These are phyloP conservation scores for Daldinia grandis DNA, from an alignment of 495 filamentous ascomycete species.

Conservation along the genomic window DNA sequence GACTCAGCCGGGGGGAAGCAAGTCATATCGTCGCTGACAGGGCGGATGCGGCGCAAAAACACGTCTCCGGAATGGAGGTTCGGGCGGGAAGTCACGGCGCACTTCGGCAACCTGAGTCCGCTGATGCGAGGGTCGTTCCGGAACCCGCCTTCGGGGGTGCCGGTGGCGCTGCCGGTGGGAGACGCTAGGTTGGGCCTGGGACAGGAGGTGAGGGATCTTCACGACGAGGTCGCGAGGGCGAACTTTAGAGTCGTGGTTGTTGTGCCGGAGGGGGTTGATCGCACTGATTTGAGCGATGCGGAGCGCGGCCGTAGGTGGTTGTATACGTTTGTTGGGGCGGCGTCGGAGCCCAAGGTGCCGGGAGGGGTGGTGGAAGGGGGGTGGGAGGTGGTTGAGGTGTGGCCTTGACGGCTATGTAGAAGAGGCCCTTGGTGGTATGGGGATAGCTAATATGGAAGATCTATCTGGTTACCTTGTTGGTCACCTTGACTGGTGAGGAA, in stretches of 20 bases:
- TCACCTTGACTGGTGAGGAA: not conserved
- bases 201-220: slow-evolving; percentile 71
- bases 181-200: slow-evolving; percentile 66
- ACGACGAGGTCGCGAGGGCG: slow-evolving; percentile 71
- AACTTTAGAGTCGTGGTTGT: slow-evolving; percentile 91
- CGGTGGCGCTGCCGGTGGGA: slow-evolving; percentile 54
- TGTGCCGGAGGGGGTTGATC: slow-evolving; percentile 80
- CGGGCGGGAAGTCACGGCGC: slow-evolving; percentile 77
- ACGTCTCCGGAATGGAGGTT: slow-evolving; percentile 65
- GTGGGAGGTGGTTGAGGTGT: slow-evolving; percentile 83
- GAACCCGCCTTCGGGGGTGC: slow-evolving; percentile 76
- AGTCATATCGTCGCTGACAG: slow-evolving; percentile 56
- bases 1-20: slow-evolving; percentile 53
- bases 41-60: slow-evolving; percentile 52
- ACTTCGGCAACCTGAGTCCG: slow-evolving; percentile 88
- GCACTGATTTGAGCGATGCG: slow-evolving; percentile 73
- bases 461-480: not conserved
- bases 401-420: slow-evolving; percentile 64
- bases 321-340: slow-evolving; percentile 64
- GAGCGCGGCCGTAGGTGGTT: slow-evolving; percentile 70
- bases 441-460: not conserved
- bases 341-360: slow-evolving; percentile 34
- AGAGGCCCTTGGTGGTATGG: not conserved
- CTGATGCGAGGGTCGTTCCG: slow-evolving; percentile 80
- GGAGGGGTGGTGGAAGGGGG: slow-evolving; percentile 57